Conservation (phyloP, 495 filamentous ascomycete species). For the Pyronema omphalodes region DNA sequence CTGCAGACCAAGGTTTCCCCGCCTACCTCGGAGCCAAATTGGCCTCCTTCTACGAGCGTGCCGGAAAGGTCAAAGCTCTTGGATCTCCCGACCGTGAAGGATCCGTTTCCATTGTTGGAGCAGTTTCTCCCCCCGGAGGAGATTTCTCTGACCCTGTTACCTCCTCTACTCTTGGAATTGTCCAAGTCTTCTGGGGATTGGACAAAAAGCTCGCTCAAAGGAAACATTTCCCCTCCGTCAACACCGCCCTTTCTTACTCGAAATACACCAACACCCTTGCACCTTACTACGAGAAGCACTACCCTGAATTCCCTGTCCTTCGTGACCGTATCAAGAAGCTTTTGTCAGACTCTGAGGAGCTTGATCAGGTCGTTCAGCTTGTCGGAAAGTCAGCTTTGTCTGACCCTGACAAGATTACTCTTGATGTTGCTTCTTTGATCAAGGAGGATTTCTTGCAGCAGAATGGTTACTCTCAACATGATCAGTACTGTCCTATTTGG, state of each 20-base stretch:
- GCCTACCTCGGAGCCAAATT: constrained; percentile 94
- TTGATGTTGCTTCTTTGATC: constrained; percentile 76
- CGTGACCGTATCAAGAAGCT: constrained; percentile 85
- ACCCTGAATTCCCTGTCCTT: constrained; percentile 82
- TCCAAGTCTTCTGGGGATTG: constrained; percentile 98
- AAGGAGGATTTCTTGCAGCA: constrained; percentile 99
- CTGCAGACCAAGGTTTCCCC: constrained; percentile 97
- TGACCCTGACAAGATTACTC: constrained; percentile 94
- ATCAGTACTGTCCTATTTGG: constrained; percentile 97
- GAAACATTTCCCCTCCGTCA: constrained; percentile 98
- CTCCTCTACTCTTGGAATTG: constrained; percentile 82
- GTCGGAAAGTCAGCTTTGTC: constrained; percentile 94
- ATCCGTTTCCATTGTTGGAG: constrained; percentile 93
- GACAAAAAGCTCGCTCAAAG: constrained; percentile 98
- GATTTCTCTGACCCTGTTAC: constrained; percentile 99
- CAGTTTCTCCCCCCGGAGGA: constrained; percentile 91
- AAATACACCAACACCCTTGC: constrained; percentile 83
- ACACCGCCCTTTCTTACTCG: constrained; percentile 87
- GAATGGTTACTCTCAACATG: constrained; percentile 97
- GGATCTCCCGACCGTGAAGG: constrained; percentile 76
- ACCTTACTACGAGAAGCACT: constrained; percentile 80
- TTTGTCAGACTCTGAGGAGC: constrained; percentile 80
- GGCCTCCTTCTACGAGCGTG: constrained; percentile 97
- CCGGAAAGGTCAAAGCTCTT: constrained; percentile 65
- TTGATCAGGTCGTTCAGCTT: constrained; percentile 96